Evolutionary conservation across 2,329 filamentous ascomycete genomes (phyloP).

Genomic region (Mollisia scopiformis): DNA sequence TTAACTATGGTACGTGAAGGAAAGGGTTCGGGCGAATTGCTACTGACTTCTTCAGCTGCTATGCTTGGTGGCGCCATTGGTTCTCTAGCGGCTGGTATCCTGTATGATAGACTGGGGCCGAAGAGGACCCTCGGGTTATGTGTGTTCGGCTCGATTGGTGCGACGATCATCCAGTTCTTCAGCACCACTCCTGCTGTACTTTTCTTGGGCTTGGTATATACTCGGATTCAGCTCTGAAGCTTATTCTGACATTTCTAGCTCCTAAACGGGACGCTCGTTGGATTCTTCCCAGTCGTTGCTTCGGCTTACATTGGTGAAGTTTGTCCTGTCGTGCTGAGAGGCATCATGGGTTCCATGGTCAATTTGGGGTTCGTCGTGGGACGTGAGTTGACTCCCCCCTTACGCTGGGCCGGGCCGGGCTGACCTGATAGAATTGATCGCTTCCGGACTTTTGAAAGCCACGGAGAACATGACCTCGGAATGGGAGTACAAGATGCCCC

Average conservation of each 20-base stretch:
- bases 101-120: slow-evolving; percentile 6
- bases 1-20: slow-evolving; percentile 8
- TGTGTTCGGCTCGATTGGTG: slow-evolving; percentile 2
- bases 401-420: not conserved
- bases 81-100: slow-evolving; percentile 6
- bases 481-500: slow-evolving; percentile 2
- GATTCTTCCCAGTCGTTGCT: slow-evolving; percentile 5
- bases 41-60: slow-evolving; percentile 5
- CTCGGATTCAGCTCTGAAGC: not conserved
- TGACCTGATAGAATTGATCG: slow-evolving; percentile 1
- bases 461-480: not conserved
- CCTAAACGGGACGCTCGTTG: slow-evolving; percentile 4
- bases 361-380: slow-evolving; percentile 9
- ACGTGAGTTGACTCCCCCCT: not conserved
- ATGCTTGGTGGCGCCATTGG: slow-evolving; percentile 10
- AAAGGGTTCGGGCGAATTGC: not conserved
- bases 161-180: slow-evolving; percentile 3
- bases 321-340: slow-evolving; percentile 2
- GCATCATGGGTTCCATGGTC: slow-evolving; percentile 11
- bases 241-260: not conserved
- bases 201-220: slow-evolving; percentile 4
- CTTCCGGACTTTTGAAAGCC: not conserved
- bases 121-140: slow-evolving; percentile 5
- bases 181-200: slow-evolving; percentile 3
- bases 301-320: slow-evolving; percentile 3